phyloP scores from a whole-genome alignment of 805 yeast genomes.

The Kuraishia floccosa region DNA sequence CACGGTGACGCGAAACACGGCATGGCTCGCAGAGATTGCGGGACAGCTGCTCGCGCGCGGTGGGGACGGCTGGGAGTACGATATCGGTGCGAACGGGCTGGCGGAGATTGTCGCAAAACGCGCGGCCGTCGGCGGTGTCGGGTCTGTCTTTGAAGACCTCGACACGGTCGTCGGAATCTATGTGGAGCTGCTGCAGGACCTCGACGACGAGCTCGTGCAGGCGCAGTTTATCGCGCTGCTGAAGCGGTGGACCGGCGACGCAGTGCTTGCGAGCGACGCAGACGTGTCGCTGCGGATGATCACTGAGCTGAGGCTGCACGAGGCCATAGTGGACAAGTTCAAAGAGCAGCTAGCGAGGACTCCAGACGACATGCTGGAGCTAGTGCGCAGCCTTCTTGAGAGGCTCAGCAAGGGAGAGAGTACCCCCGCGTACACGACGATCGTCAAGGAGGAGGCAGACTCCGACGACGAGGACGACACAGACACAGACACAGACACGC shows the following conservation, averaged over 20 bases:
- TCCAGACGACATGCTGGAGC: slow-evolving; percentile 44
- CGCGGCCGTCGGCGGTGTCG: slow-evolving; percentile 4
- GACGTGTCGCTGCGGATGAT: slow-evolving; percentile 42
- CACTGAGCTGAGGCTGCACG: slow-evolving; percentile 54
- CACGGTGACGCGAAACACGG: slow-evolving; percentile 7
- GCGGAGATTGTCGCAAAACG: slow-evolving; percentile 11
- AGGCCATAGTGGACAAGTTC: slow-evolving; percentile 44
- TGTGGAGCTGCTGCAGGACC: slow-evolving; percentile 31
- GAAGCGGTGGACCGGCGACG: slow-evolving; percentile 63
- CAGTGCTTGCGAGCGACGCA: slow-evolving; percentile 19
- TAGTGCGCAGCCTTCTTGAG: slow-evolving; percentile 29
- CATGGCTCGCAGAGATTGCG: slow-evolving; percentile 18
- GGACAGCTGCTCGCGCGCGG: slow-evolving; percentile 21
- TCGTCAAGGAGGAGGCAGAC: slow-evolving; percentile 16
- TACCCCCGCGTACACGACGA: slow-evolving; percentile 4
- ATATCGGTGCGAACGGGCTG: slow-evolving; percentile 26
- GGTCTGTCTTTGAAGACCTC: slow-evolving; percentile 27
- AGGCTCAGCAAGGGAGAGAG: slow-evolving; percentile 9
- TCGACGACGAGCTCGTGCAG: slow-evolving; percentile 35
- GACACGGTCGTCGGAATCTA: slow-evolving; percentile 30
- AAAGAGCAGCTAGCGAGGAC: slow-evolving; percentile 44
- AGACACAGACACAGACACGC: slow-evolving; percentile 15
- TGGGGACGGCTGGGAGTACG: slow-evolving; percentile 26
- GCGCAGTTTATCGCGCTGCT: slow-evolving; percentile 38
- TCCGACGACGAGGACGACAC: slow-evolving; percentile 27